Evolutionary conservation across 2,329 filamentous ascomycete species (phyloP), one percentile per base, ranked within the genome.

Genomic region (Remersonia thermophila): DNA sequence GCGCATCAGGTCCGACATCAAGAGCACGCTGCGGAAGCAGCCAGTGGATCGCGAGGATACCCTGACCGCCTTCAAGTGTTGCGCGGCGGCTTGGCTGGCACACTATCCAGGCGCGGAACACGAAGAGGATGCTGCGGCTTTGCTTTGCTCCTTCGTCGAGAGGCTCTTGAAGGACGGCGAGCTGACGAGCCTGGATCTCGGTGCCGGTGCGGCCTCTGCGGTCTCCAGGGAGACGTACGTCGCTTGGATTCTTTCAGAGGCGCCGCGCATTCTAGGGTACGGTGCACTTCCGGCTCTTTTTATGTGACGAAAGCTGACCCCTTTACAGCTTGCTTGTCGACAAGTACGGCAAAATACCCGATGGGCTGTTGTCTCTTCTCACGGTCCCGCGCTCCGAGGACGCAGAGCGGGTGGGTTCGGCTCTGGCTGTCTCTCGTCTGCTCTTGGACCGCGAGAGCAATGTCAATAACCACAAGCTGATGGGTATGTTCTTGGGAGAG

Each of bases 11-110:
- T 34, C 45, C 3, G 43, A 53, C 9, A 18, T 55, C 29, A 44
- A 42, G 20, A 42, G 41, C 20, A 26, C 39, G 7, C 44, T 53
- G 10, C 41, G 34, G 23, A 51, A 52, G 15, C 45, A 42, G n/a
- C 37, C 43, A 2, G 12, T 48, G 1, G 23, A 37, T 2, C 38
- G 42, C 2, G 36, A 42, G 16, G 47, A 48, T 7, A 47, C 46
- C 1, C 51, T 51, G 26, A 50, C 56, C 35, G 56, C 55, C 2
- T 55, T 59, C 42, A 46, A 42, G 27, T 55, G 52, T 42, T 47
- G 50, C 34, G 49, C 46, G 10, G 44, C 47, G 12, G 45, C 50
- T 2, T 59, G 55, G 54, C 33, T 53, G 26, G 47, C 52, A 9
- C 51, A 50, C 20, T 35, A 48, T 20, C 43, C 45, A 18, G 43